Percentiles rank a stretch among this genome's conserved stretches.
Conservation (phyloP, 2,329 filamentous ascomycete species). For the Penicillium sp. region DNA sequence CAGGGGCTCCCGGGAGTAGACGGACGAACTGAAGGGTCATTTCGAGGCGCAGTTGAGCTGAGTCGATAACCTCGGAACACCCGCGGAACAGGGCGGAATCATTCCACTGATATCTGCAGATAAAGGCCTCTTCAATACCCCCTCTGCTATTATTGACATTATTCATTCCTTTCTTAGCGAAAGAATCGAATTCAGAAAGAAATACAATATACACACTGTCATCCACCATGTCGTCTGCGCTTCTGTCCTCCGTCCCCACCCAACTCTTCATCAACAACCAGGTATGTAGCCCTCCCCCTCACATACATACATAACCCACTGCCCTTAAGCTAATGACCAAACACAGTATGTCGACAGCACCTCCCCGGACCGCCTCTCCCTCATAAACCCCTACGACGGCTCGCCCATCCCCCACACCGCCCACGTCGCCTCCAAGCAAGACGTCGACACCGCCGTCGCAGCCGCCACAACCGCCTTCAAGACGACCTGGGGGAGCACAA, state of each 20-base stretch:
- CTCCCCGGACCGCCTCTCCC: conserved; percentile 50
- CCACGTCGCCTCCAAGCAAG: conserved; percentile 51
- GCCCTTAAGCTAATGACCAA: neutral
- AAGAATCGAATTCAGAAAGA: too few species aligned
- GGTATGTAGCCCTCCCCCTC: conserved; percentile 30
- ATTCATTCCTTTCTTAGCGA: too few species aligned
- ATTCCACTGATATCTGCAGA: neutral
- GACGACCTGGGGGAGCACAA: conserved; percentile 11
- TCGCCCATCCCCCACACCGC: conserved; percentile 43
- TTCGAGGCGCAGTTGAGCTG: neutral
- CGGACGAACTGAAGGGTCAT: neutral
- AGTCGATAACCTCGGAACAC: neutral
- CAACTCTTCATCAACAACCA: conserved; percentile 58
- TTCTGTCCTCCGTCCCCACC: conserved; percentile 10
- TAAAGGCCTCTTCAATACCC: neutral
- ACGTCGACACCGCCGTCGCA: conserved; percentile 51
- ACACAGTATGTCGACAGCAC: conserved; percentile 52
- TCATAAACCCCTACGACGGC: conserved; percentile 49
- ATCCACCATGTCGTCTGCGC: neutral
- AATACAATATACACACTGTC: too few species aligned
- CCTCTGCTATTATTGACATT: neutral
- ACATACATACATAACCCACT: neutral
- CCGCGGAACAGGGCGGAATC: neutral
- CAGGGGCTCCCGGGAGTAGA: neutral
- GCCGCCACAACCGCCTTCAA: conserved; percentile 50